Percentiles rank a stretch among this genome's conserved stretches.
These are phyloP conservation scores for Jaenimonas drosophilae DNA, from an alignment of 208 protist species.

Conservation along the genomic window DNA sequence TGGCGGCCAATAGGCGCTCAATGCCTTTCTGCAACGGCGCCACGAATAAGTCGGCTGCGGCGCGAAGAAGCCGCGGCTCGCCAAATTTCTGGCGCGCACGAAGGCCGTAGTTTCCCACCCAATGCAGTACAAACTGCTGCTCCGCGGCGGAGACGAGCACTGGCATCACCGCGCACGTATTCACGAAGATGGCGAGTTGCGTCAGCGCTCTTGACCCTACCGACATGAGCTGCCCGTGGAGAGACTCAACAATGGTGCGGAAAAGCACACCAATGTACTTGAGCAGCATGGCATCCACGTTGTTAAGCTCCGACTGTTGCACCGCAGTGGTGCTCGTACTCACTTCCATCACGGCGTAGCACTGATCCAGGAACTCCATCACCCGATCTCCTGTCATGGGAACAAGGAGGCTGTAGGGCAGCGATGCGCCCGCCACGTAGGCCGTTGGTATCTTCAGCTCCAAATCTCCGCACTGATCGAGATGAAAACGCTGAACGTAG, in stretches of 20 bases:
- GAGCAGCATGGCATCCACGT: constrained; percentile 86
- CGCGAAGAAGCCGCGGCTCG: constrained; percentile 47
- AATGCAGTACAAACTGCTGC: constrained; percentile 81
- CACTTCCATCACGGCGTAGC: constrained; percentile 71
- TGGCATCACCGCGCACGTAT: constrained; percentile 63
- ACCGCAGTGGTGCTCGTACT: constrained; percentile 39
- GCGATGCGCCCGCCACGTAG: constrained; percentile 31
- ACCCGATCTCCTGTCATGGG: constrained; percentile 47
- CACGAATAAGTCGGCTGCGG: constrained; percentile 56
- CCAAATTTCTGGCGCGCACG: constrained; percentile 42
- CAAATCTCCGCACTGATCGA: constrained; percentile 46
- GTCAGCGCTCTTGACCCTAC: constrained; percentile 12
- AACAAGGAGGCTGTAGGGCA: constrained; percentile 70
- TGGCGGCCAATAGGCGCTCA: constrained; percentile 48
- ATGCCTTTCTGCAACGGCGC: constrained; percentile 72
- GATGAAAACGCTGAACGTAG: constrained; percentile 46
- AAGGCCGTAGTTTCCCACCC: constrained; percentile 55
- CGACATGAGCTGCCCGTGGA: constrained; percentile 53
- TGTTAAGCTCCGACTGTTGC: constrained; percentile 84
- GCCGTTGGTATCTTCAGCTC: constrained; percentile 46
- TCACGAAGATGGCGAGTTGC: constrained; percentile 48
- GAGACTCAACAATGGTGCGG: constrained; percentile 64
- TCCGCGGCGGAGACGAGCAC: constrained; percentile 78
- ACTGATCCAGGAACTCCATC: constrained; percentile 51
- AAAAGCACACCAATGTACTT: constrained; percentile 86